Evolutionary conservation across 2,329 filamentous ascomycete species (phyloP).

Genomic region (Clonostachys solani): DNA sequence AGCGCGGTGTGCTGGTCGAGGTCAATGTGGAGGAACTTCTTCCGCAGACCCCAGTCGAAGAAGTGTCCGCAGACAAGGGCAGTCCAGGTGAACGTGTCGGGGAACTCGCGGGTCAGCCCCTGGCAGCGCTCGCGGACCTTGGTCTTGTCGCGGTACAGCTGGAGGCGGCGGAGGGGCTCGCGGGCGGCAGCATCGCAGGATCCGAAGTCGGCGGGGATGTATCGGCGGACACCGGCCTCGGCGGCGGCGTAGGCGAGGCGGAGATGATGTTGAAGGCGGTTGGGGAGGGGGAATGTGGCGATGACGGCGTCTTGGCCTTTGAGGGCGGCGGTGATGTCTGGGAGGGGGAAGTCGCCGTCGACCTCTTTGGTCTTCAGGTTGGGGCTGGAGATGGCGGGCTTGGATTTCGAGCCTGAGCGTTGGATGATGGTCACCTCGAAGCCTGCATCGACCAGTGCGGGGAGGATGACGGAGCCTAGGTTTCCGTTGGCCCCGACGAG

Average conservation of each 20-base stretch:
- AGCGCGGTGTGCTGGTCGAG: conserved; percentile 31
- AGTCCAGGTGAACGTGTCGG: conserved; percentile 45
- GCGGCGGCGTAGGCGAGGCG: conserved; percentile 54
- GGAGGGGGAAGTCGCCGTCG: conserved; percentile 18
- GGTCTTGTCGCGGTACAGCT: conserved; percentile 27
- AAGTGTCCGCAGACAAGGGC: conserved; percentile 36
- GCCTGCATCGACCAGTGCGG: conserved; percentile 25
- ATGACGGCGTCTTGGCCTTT: conserved; percentile 54
- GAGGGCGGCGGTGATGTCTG: conserved; percentile 40
- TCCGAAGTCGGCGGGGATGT: conserved; percentile 57
- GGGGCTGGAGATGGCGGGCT: conserved; percentile 13
- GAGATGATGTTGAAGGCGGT: conserved; percentile 33
- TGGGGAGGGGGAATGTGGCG: conserved; percentile 26
- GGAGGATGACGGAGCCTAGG: conserved; percentile 30
- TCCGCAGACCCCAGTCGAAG: conserved; percentile 43
- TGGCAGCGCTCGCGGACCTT: conserved; percentile 21
- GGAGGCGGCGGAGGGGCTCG: conserved; percentile 19
- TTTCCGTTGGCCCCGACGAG: conserved; percentile 30
- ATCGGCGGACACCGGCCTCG: conserved; percentile 54
- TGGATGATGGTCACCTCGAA: conserved; percentile 53
- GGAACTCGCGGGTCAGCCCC: conserved; percentile 19
- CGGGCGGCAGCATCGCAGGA: conserved; percentile 26
- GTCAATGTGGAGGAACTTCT: conserved; percentile 35
- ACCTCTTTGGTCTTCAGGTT: conserved; percentile 14
- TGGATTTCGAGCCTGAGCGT: conserved; percentile 28